Evolutionary conservation across 2,329 filamentous ascomycete genomes (phyloP).

Genomic region (Stenocarpella maydis): DNA sequence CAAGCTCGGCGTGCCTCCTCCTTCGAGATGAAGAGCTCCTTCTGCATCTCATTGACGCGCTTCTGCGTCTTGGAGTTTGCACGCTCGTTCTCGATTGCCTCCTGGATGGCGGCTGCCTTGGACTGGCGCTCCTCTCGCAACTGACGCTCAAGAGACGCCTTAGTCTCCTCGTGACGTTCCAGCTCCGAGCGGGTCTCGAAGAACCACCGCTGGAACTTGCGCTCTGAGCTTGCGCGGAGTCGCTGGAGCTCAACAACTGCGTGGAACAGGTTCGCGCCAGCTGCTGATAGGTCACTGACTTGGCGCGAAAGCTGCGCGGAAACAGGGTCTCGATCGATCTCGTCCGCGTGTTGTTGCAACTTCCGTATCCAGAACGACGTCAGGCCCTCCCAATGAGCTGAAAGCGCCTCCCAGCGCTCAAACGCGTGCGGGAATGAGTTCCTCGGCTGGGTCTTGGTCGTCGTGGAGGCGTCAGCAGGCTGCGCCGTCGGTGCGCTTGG

Average conservation of each 20-base stretch:
- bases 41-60: conserved; percentile 86
- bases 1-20: conserved; percentile 94
- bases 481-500: conserved; percentile 38
- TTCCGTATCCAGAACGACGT: conserved; percentile 97
- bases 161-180: conserved; percentile 83
- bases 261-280: conserved; percentile 96
- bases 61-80: conserved; percentile 77
- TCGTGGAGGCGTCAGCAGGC: conserved; percentile 45
- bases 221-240: conserved; percentile 90
- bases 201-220: conserved; percentile 99
- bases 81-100: conserved; percentile 71
- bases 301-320: conserved; percentile 90
- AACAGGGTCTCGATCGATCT: conserved; percentile 82
- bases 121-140: conserved; percentile 78
- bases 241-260: conserved; percentile 96
- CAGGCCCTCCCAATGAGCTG: conserved; percentile 96
- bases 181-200: conserved; percentile 92
- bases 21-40: conserved; percentile 93
- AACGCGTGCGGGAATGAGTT: conserved; percentile 95
- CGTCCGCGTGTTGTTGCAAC: conserved; percentile 88
- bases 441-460: conserved; percentile 53
- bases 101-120: conserved; percentile 71
- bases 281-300: conserved; percentile 95
- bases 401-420: conserved; percentile 95
- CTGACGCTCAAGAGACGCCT: conserved; percentile 78